Evolutionary conservation across 768 basidiomycete species (phyloP), one percentile per base, ranked within the genome.

Genomic region (Lentinula sp.): DNA sequence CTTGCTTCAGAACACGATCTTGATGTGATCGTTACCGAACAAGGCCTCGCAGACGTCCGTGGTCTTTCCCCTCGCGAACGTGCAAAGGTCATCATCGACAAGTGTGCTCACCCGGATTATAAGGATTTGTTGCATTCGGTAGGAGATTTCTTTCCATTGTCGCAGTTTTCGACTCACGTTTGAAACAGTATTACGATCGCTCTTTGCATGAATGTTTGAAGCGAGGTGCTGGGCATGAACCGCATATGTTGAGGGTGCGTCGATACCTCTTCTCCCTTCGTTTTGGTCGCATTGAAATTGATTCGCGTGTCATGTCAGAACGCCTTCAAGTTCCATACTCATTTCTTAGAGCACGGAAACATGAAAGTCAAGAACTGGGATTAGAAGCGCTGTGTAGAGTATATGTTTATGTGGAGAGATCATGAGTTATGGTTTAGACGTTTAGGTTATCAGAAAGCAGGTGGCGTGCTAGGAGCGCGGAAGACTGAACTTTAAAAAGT

Each of bases 71-170:
- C 80, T 0, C 70, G 80, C 23, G 78, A 81, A 60, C 73, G 79
- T 8, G 80, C 80, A 0, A 77, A 77, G 1, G 7, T 78, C 16
- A 79, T 81, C 61, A 81, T 81, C 37, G 67, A 77, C 53, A 77
- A 80, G 33, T 81, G 80, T 61, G 79, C 79, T 12, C 79, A 81
- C 61, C 79, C 79, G 0, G 77, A 79, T 65, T 81, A 79, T 51
- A 72, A 70, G 66, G 77, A 77, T 57, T 60, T 75, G 37, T 63
- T 81, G 52, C 68, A 68, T 53, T 78, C 78, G 64, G 74, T 76
- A 33, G 18, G 71, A 28, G 28, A 28, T 28, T 63, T 39, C 37
- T 64, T 16, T 52, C 32, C 43, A 16, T 5, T 41, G 39, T 41
- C 28, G 28, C 28, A 28, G 3, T 28, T 28, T 32, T n/a, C 28